phyloP scores from a whole-genome alignment of 139 green algal genomes.

The Coelastrella sp. region DNA sequence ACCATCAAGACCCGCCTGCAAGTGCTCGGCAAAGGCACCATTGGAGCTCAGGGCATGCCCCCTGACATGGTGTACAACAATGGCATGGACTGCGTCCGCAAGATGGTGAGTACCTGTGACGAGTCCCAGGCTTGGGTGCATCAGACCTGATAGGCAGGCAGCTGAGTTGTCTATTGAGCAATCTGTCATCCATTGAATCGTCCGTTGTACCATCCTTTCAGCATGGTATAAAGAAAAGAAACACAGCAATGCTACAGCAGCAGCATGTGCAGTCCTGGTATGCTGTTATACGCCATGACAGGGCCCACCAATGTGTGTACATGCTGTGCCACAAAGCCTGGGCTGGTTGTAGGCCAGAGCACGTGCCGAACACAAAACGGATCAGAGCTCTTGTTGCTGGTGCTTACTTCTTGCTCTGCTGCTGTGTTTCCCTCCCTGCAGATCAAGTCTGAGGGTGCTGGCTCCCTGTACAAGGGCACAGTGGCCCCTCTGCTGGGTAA shows the following conservation, averaged over 20 bases:
- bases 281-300: too few species aligned
- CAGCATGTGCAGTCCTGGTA: too few species aligned
- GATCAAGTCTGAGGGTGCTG: slow-evolving; percentile 45
- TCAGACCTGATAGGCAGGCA: background rate
- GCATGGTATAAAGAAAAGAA: too few species aligned
- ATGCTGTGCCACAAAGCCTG: too few species aligned
- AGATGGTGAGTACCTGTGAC: slow-evolving; percentile 49
- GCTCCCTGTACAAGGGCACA: slow-evolving; percentile 59
- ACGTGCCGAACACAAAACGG: too few species aligned
- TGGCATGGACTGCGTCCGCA: slow-evolving; percentile 56
- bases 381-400: too few species aligned
- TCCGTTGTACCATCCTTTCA: background rate
- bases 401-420: background rate
- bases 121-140: background rate
- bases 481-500: slow-evolving; percentile 56
- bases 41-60: slow-evolving; percentile 49
- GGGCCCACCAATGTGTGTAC: too few species aligned
- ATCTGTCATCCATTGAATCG: background rate
- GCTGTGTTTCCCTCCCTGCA: background rate
- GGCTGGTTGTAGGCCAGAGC: too few species aligned
- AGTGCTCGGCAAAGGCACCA: slow-evolving; percentile 58
- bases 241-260: too few species aligned
- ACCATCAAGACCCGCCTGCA: slow-evolving; percentile 61
- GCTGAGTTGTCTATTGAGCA: background rate
- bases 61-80: slow-evolving; percentile 55